phyloP scores from a whole-genome alignment of 495 filamentous ascomycete genomes.

The Bacidia gigantensis region DNA sequence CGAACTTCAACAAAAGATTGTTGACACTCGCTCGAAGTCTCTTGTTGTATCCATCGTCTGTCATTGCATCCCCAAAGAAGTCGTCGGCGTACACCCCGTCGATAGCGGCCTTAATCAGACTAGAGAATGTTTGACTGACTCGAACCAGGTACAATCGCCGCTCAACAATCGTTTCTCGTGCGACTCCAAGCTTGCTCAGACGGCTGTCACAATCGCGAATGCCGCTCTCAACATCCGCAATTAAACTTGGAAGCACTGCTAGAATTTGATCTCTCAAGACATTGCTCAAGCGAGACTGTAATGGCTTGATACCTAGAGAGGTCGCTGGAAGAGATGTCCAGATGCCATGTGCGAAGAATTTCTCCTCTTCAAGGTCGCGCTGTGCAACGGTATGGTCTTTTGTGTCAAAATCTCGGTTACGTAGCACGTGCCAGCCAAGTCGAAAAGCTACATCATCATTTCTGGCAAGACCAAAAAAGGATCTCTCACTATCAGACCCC shows the following conservation, averaged over 20 bases:
- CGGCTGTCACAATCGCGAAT: constrained; percentile 19
- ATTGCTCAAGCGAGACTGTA: constrained; percentile 40
- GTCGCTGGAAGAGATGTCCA: constrained; percentile 30
- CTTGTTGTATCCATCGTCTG: constrained; percentile 25
- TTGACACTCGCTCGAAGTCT: constrained; percentile 49
- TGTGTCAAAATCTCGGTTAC: constrained; percentile 38
- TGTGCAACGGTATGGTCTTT: constrained; percentile 5
- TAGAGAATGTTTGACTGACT: constrained; percentile 37
- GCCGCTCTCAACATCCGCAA: constrained; percentile 40
- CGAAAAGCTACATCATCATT: constrained; percentile 28
- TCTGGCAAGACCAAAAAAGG: constrained; percentile 24
- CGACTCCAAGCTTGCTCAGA: constrained; percentile 35
- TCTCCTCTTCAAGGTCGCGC: constrained; percentile 25
- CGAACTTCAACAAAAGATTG: constrained; percentile 42
- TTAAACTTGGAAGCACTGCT: constrained; percentile 41
- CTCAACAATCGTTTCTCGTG: constrained; percentile 32
- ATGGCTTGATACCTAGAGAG: constrained; percentile 33
- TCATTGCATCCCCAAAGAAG: constrained; percentile 39
- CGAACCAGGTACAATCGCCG: constrained; percentile 40
- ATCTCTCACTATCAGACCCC: constrained; percentile 23
- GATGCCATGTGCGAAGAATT: constrained; percentile 33
- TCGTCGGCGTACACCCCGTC: constrained; percentile 41
- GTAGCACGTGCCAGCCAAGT: constrained; percentile 39
- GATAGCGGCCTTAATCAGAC: constrained; percentile 34
- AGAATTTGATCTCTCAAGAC: constrained; percentile 44